A percentile compares a stretch with the other conserved stretches of the same genome.
phyloP scores from a whole-genome alignment of 176 grass and related monocot species.

The Avena eriantha region DNA sequence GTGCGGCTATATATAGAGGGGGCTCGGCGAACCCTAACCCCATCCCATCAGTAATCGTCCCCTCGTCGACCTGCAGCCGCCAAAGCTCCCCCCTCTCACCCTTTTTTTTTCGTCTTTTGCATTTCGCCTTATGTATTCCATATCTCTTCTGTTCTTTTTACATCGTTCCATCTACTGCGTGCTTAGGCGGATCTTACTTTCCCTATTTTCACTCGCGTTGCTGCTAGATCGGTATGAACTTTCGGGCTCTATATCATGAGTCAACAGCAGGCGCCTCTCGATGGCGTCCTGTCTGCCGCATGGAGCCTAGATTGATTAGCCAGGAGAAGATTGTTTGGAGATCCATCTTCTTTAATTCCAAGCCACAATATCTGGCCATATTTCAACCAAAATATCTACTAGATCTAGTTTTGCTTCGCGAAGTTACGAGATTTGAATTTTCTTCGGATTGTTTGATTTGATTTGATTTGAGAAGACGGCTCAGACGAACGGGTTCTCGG shows the following conservation, averaged over 20 bases:
- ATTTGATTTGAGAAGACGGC: not conserved
- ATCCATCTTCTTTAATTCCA: slow-evolving; percentile 65
- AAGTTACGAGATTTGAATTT: not conserved
- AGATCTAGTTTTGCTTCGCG: not conserved
- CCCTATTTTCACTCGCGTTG: not conserved
- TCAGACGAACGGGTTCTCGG: slow-evolving; percentile 55
- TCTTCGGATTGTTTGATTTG: too few species aligned
- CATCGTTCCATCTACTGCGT: not conserved
- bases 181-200: too few species aligned
- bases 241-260: slow-evolving; percentile 57
- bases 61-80: not conserved
- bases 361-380: slow-evolving; percentile 69
- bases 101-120: not conserved
- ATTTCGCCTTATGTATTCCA: not conserved
- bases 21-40: not conserved
- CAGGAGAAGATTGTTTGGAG: slow-evolving; percentile 80
- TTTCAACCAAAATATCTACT: fast-evolving
- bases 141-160: not conserved
- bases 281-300: slow-evolving; percentile 61
- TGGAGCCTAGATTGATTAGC: slow-evolving; percentile 58
- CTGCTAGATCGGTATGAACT: not conserved
- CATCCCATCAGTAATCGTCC: not conserved
- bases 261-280: slow-evolving; percentile 57
- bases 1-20: not conserved
- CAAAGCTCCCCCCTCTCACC: too few species aligned